Base-by-base conservation (phyloP, 2,329 filamentous ascomycete species). In the Neonectria neomacrospora region DNA sequence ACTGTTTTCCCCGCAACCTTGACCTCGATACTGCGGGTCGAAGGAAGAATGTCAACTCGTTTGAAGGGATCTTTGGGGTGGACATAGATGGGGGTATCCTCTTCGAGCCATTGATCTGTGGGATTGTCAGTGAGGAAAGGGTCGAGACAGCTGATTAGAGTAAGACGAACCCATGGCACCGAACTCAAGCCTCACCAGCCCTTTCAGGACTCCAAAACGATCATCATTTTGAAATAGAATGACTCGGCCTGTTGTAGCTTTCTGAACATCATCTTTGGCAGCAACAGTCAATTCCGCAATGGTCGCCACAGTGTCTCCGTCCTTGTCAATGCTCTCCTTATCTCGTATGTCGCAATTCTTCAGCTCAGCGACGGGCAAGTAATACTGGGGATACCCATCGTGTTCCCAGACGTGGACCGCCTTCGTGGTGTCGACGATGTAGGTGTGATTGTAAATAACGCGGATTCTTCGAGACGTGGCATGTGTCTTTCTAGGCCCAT, bases 1-100 rank as follows among this genome's bases (percentile, higher is more conserved):
- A 90, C 75, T 0, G 79, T 77, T 2, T 72, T 73, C 2, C 85
- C 86, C 8, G 78, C 74, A 4, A 86, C 67, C 22, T 79, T 79
- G 39, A 91, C 79, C 11, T 83, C 79, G 34, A 91, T 74, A 1
- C 75, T 75, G 1, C 89, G 84, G 2, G 80, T 79, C 0, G 87
- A 90, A 1, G 80, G 79, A 5, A 91, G 74, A 26, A 88, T 83
- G 59, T 91, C 88, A 63, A 91, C 79, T 12, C 89, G 83, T 67
- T 89, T 89, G 77, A 86, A 90, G 0, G 89, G 89, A 57, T 91
- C 88, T 66, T 90, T 90, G 0, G 89, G 88, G 62, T 91, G 89
- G 3, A 86, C 81, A 68, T 83, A 83, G 58, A 90, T 84, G 1
- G 82, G 84, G 1, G 79, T 78, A 54, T 89, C 86, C 76, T 90